Percentiles rank a stretch among this genome's conserved stretches.
These are phyloP conservation scores for Boletus pseudopeckii DNA, from an alignment of 768 basidiomycete species.

Conservation along the genomic window DNA sequence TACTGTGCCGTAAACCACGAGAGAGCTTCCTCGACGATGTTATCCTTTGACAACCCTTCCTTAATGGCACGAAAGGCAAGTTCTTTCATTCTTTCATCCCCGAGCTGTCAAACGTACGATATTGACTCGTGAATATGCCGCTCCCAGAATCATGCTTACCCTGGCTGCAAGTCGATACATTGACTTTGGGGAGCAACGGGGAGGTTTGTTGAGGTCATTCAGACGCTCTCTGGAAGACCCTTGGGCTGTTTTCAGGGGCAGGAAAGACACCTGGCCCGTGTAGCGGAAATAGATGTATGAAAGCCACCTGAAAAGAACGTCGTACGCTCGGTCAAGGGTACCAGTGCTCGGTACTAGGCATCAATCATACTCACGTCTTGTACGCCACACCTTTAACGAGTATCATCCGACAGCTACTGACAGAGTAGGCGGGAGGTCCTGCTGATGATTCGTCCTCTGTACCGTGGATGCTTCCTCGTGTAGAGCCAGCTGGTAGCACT, in stretches of 20 bases:
- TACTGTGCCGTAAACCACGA: constrained; percentile 32
- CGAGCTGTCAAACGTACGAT: constrained; percentile 13
- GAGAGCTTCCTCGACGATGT: constrained; percentile 29
- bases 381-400: constrained; percentile 30
- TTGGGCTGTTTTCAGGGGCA: constrained; percentile 21
- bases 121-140: neutral
- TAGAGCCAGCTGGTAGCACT: neutral
- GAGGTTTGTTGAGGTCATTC: neutral
- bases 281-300: constrained; percentile 31
- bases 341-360: neutral
- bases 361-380: constrained; percentile 22
- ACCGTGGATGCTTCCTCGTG: neutral
- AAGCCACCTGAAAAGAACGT: constrained; percentile 18
- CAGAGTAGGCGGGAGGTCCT: constrained; percentile 22
- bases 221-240: neutral
- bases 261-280: constrained; percentile 28
- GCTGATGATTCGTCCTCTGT: neutral
- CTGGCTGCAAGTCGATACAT: constrained; percentile 35
- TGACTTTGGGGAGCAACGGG: constrained; percentile 35
- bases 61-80: constrained; percentile 24
- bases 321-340: neutral
- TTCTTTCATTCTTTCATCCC: constrained; percentile 25
- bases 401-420: constrained; percentile 20
- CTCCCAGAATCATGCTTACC: constrained; percentile 13
- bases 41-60: constrained; percentile 20